Percentiles rank a stretch among this genome's conserved stretches.
Conservation (phyloP, 306 rosid genomes). For the Cajanus cajan region DNA sequence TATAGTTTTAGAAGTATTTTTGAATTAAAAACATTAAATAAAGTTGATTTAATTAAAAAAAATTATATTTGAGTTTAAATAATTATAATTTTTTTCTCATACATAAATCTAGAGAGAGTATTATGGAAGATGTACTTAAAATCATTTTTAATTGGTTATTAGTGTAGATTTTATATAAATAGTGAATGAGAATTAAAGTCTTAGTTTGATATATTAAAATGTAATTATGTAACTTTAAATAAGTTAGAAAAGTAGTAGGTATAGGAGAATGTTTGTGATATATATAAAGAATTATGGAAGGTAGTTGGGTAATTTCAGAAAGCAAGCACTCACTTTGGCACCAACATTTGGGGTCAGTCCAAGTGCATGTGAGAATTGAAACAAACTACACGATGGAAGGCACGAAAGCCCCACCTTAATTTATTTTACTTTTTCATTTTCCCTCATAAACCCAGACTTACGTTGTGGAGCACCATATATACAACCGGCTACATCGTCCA, state of each 20-base stretch:
- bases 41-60: too few species aligned
- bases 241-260: neutral
- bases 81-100: too few species aligned
- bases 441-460: slow-evolving; percentile 17
- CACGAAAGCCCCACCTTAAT: slow-evolving; percentile 28
- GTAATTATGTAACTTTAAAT: neutral
- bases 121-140: too few species aligned
- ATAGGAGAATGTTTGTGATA: neutral
- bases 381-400: neutral
- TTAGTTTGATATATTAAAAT: neutral
- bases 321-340: neutral
- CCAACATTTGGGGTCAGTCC: slow-evolving; percentile 16
- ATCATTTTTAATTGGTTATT: too few species aligned
- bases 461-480: slow-evolving; percentile 1
- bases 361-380: slow-evolving; percentile 41
- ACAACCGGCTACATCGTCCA: too few species aligned
- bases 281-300: neutral
- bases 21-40: too few species aligned
- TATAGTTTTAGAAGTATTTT: too few species aligned
- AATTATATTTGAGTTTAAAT: too few species aligned
- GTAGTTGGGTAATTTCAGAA: neutral
- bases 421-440: neutral
- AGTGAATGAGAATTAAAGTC: too few species aligned
- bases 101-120: too few species aligned
- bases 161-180: too few species aligned